Evolutionary conservation across 164 flowering plant genomes (phyloP), one percentile per base, ranked within the genome.

Genomic region (Vitis riparia): DNA sequence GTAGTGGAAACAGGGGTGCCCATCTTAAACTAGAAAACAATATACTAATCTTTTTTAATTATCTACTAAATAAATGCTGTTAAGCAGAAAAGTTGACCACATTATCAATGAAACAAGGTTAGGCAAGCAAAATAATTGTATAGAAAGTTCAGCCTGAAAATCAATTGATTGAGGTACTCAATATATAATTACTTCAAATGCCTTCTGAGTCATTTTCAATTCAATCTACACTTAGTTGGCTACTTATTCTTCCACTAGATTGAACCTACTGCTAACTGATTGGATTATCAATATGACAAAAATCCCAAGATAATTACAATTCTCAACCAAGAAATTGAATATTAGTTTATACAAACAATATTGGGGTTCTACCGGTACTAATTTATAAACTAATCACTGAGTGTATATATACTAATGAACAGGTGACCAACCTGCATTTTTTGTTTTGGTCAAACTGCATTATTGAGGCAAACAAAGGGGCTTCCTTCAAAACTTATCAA

Each of bases 401-500:
- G 56, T 14, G 56, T 53, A 53, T 53, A 7, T 70, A 37, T 17
- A 47, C 37, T 60, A 58, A 13, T 68, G 65, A 58, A 51, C 66
- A 75, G 73, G 51, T 74, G 63, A 74, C 64, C 73, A 51, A 59
- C 61, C 55, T n/a, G 64, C 61, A 58, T 47, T 55, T 29, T 47
- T 53, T 60, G 58, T 67, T 9, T 9, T 11, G 32, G 55, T 67
- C 48, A 68, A 73, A 29, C 67, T 47, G 51, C 4, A 12, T 17
- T 47, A 48, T 48, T 56, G 68, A 44, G 51, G 14, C 30, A 29
- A 67, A 53, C 47, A 11, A 9, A 32, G 2, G 37, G 37, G 11
- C 37, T 59, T 27, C 62, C 32, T 23, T 9, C 16, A 53, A 53
- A 13, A 14, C n/a, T 5, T 53, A 53, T 53, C 7, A 13, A 53